Conservation (phyloP, 306 rosid genomes). For the Rosa chinensis region DNA sequence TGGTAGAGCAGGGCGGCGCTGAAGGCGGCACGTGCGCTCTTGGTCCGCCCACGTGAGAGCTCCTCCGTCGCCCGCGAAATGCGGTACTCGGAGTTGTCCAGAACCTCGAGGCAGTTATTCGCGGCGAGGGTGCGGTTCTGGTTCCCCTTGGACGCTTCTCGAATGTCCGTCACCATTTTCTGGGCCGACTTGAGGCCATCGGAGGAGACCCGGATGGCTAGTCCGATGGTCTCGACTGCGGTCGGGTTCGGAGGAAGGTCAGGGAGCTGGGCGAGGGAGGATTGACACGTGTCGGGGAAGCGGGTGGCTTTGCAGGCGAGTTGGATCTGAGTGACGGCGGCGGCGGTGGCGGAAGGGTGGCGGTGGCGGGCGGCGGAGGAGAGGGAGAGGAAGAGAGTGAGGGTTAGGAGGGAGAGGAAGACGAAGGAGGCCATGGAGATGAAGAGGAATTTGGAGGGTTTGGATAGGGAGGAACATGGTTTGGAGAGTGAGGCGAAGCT, state of each 20-base stretch:
- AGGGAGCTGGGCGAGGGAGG: constrained; percentile 36
- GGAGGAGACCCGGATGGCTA: constrained; percentile 45
- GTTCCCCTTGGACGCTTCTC: constrained; percentile 36
- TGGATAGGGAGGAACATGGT: background rate
- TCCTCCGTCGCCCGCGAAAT: constrained; percentile 46
- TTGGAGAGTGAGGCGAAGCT: background rate
- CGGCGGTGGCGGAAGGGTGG: background rate
- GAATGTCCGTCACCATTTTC: constrained; percentile 51
- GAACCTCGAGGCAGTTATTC: constrained; percentile 50
- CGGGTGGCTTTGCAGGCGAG: constrained; percentile 76
- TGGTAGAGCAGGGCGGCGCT: constrained; percentile 65
- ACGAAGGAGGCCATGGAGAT: constrained; percentile 60
- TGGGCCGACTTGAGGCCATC: constrained; percentile 52
- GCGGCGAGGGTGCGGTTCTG: constrained; percentile 66
- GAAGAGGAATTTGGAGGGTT: constrained; percentile 37
- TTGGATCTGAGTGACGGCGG: constrained; percentile 22
- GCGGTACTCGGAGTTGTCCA: constrained; percentile 52
- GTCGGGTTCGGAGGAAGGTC: constrained; percentile 37
- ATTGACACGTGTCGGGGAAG: constrained; percentile 53
- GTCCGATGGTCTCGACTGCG: constrained; percentile 44
- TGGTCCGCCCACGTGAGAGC: constrained; percentile 34
- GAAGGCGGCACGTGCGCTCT: constrained; percentile 75
- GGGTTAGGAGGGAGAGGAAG: constrained; percentile 37
- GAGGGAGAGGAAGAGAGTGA: constrained; percentile 43
- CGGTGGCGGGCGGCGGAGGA: constrained; percentile 42